These are phyloP conservation scores for Tricholoma hemisulphureum DNA, from an alignment of 768 basidiomycete species.

Conservation along the genomic window DNA sequence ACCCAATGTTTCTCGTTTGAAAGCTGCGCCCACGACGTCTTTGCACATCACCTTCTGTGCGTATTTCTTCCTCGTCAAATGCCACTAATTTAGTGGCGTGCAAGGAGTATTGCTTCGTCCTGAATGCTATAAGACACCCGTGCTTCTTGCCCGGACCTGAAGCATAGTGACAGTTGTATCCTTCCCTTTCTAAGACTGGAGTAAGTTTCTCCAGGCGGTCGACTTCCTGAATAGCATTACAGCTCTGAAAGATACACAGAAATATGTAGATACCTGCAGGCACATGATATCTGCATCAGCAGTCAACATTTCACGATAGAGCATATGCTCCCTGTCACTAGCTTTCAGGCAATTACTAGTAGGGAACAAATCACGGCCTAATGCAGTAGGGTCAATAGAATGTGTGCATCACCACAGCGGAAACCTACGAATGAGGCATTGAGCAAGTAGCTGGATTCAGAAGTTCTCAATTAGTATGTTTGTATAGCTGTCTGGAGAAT, in stretches of 20 bases:
- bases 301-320: slow-evolving; percentile 69
- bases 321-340: slow-evolving; percentile 68
- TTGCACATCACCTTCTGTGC: slow-evolving; percentile 32
- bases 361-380: slow-evolving; percentile 81
- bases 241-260: neutral
- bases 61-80: slow-evolving; percentile 69
- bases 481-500: slow-evolving; percentile 1
- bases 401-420: neutral
- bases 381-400: slow-evolving; percentile 1
- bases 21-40: slow-evolving; percentile 57
- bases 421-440: slow-evolving; percentile 73
- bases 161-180: slow-evolving; percentile 65
- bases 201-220: slow-evolving; percentile 75
- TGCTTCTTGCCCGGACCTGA: slow-evolving; percentile 77
- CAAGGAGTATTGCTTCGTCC: slow-evolving; percentile 47
- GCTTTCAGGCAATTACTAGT: slow-evolving; percentile 84
- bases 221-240: slow-evolving; percentile 62
- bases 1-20: slow-evolving; percentile 77
- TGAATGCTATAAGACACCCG: slow-evolving; percentile 82
- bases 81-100: slow-evolving; percentile 48
- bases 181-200: slow-evolving; percentile 61
- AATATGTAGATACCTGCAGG: slow-evolving; percentile 59
- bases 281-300: slow-evolving; percentile 81
- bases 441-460: slow-evolving; percentile 74
- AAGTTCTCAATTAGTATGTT: slow-evolving; percentile 11